Evolutionary conservation across 2,329 filamentous ascomycete species (phyloP), one percentile per base, ranked within the genome.

Genomic region (Hypoxylon rubiginosum): DNA sequence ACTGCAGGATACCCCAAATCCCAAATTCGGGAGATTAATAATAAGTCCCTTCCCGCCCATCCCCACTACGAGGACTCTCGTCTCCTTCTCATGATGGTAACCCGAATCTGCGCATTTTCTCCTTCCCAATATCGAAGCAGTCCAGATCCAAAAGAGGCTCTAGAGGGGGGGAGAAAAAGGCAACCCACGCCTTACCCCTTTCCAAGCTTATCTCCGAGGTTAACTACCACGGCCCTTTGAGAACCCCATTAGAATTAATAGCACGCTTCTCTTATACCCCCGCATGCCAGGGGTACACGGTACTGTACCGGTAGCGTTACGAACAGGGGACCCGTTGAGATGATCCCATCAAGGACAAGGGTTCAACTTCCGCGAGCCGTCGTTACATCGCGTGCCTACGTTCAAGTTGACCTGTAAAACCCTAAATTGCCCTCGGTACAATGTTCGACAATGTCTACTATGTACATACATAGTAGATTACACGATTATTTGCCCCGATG

Each of bases 361-460:
- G 65, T 71, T 58, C 62, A 61, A 67, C 62, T 69, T 72, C 70
- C 70, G 66, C 68, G 70, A 72, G 68, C 70, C 70, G 70, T 67
- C 56, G 68, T 72, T 72, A 70, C 70, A 72, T 71, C 68, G 62
- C 50, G 58, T 50, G 56, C 58, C 32, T 41, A 65, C 46, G 43
- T 30, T 41, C 53, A 60, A 64, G 53, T 64, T 21, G 54, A 58
- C 57, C 43, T 63, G 43, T 51, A 51, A 60, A 59, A 56, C 45
- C 49, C 58, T 57, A 53, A 57, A 58, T 56, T 55, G 36, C 48
- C 34, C 45, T 66, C 46, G 43, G 19, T 62, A 32, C 26, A 48
- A 26, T 30, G 46, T 52, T 51, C 39, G 17, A 58, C 51, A n/a
- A n/a, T n/a, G n/a, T n/a, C n/a, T n/a, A n/a, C n/a, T n/a, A n/a